Base-by-base conservation (phyloP, 2,329 filamentous ascomycete genomes). In the Knufia petricola region DNA sequence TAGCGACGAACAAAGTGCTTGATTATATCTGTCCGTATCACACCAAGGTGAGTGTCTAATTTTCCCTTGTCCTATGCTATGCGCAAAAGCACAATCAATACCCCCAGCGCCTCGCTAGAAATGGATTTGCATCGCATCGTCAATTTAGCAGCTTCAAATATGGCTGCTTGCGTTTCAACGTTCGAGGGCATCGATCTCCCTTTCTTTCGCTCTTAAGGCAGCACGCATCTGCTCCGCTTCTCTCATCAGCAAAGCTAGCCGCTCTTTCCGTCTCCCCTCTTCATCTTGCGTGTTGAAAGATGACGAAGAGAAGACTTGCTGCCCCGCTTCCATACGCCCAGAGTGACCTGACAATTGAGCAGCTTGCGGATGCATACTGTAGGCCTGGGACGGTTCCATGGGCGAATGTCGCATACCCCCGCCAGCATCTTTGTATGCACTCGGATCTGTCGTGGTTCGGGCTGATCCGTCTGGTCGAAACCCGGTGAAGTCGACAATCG, bases 211-310 rank as follows among this genome's bases (percentile, higher is more conserved):
- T 8, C 79, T 74, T 24, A 89, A 70, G 64, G 84, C 71, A 62
- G 82, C 78, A 31, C 84, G 76, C 80, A 92, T 92, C 46, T 74
- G 73, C 60, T 89, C 84, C 0, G 85, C 81, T 63, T 94, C 86
- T 20, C 79, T 73, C 61, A 82, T 76, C 42, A 94, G 67, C 41
- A 60, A 48, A 58, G 65, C 46, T 60, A 61, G 36, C 58, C 61
- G 42, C 34, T 59, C 56, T 4, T 38, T 38, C 26, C 49, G 46
- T 30, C 49, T 28, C 8, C 38, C 40, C 10, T 47, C 38, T 15
- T 42, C 39, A n/a, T 53, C 49, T 28, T 37, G 24, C 59, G 54
- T 34, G 52, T 49, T 7, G 52, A 49, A 7, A 41, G 50, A 20
- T 46, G 23, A 6, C 49, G 48, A 19, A 62, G 57, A 24, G 60